Evolutionary conservation across 176 grass and related monocot genomes (phyloP), one percentile per base, ranked within the genome.

Genomic region (Saccharum spontaneum): DNA sequence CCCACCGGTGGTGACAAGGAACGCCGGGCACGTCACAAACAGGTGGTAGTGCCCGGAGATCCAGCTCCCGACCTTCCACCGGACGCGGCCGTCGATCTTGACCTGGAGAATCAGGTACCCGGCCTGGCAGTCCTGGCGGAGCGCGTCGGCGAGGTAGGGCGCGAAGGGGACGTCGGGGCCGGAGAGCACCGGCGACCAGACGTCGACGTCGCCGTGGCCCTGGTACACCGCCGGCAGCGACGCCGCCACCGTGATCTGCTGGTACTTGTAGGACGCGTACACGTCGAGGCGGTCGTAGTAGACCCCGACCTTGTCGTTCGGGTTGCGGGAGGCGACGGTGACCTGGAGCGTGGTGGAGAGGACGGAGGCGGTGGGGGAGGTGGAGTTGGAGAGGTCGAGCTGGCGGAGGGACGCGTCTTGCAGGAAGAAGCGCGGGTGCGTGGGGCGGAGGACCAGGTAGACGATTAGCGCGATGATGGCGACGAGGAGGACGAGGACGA

Each of bases 231-330:
- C 7, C 7, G 95, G 95, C 2, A 97, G 88, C 49, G 74, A 48
- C 8, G 92, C 64, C 12, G 89, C 82, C 59, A 91, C 60, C 16
- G 95, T 94, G 88, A 97, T 86, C 87, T 90, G 95, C 84, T 97
- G 90, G 38, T 87, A 88, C 66, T 86, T 86, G 85, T 97, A 97
- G 15, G 83, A 69, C 3, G 92, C 92, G 70, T 89, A 94, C 17
- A 89, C 92, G 82, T 94, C 89, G 69, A 97, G 90, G 52, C 88
- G 91, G 86, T 94, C 90, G 87, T 94, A 97, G 84, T 93, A 94
- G 75, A 97, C 88, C 2, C 92, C 92, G 7, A 94, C 66, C 68
- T 67, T 81, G 76, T 86, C 87, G 87, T 97, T 94, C 34, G 92
- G 92, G 87, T 97, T 97, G 79, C 77, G 82, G 3, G 92, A 90